A percentile compares a stretch with the other conserved stretches of the same genome.
These are phyloP conservation scores for Bothriochloa decipiens DNA, from an alignment of 176 grass and related monocot genomes.

Conservation along the genomic window DNA sequence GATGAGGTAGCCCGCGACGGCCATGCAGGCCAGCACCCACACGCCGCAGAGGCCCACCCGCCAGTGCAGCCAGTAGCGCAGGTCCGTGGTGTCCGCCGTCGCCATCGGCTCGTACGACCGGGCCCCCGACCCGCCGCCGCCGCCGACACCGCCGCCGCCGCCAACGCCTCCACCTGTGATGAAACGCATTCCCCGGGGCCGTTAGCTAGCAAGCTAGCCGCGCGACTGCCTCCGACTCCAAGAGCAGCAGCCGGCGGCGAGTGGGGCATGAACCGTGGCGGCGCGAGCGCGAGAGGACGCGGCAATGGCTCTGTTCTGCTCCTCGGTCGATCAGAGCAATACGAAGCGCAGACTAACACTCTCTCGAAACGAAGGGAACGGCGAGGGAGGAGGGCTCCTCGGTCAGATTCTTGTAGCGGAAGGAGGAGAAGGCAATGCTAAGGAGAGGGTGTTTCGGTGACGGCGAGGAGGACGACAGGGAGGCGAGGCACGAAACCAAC, in stretches of 20 bases:
- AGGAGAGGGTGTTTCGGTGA: neutral
- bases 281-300: neutral
- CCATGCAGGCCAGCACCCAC: slow-evolving; percentile 62
- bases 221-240: neutral
- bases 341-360: neutral
- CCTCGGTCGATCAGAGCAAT: neutral
- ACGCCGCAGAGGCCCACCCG: slow-evolving; percentile 59
- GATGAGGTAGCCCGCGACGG: slow-evolving; percentile 54
- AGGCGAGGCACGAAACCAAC: slow-evolving; percentile 4
- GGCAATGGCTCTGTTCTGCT: neutral
- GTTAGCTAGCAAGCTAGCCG: neutral
- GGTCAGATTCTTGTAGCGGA: slow-evolving; percentile 23
- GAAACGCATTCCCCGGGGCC: slow-evolving; percentile 46
- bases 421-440: neutral
- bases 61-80: slow-evolving; percentile 78
- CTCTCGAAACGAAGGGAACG: no score
- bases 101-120: slow-evolving; percentile 60
- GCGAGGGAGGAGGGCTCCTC: neutral
- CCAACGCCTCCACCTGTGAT: slow-evolving; percentile 31
- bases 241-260: no score
- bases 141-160: neutral
- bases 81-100: slow-evolving; percentile 59
- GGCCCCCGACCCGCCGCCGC: slow-evolving; percentile 21
- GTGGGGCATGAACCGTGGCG: slow-evolving; percentile 17
- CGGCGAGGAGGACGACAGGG: neutral